phyloP scores from a whole-genome alignment of 148 eudicot species.

The Rhododendron vialii region DNA sequence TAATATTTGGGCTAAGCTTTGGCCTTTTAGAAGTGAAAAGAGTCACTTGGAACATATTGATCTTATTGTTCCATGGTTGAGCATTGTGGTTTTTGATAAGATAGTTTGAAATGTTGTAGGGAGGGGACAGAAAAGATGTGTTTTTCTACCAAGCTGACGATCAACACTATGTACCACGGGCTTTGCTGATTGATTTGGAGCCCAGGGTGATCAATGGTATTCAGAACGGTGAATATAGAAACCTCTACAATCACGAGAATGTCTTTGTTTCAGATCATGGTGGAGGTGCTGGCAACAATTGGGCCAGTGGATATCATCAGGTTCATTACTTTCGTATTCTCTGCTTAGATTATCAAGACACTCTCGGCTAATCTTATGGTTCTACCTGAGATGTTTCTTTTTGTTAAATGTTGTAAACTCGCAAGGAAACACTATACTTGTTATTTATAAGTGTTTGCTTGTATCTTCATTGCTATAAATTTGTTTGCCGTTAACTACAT shows the following conservation, averaged over 20 bases:
- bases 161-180: conserved; percentile 91
- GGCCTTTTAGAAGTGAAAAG: neutral
- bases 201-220: conserved; percentile 96
- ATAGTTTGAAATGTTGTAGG: conserved; percentile 48
- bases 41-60: neutral
- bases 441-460: neutral
- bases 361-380: neutral
- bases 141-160: conserved; percentile 99
- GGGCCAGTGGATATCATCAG: conserved; percentile 99
- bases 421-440: neutral
- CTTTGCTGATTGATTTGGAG: conserved; percentile 96
- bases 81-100: neutral
- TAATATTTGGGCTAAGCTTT: neutral
- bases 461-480: neutral
- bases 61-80: neutral
- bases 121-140: conserved; percentile 98
- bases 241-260: conserved; percentile 94
- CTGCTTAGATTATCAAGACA: neutral
- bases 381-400: neutral
- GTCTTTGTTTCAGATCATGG: conserved; percentile 81
- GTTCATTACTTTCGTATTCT: conserved; percentile 26
- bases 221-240: conserved; percentile 88
- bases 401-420: neutral
- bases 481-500: neutral
- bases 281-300: conserved; percentile 98